Conservation (phyloP, 1,284 basidiomycete species). For the Neonothopanus nambi region DNA sequence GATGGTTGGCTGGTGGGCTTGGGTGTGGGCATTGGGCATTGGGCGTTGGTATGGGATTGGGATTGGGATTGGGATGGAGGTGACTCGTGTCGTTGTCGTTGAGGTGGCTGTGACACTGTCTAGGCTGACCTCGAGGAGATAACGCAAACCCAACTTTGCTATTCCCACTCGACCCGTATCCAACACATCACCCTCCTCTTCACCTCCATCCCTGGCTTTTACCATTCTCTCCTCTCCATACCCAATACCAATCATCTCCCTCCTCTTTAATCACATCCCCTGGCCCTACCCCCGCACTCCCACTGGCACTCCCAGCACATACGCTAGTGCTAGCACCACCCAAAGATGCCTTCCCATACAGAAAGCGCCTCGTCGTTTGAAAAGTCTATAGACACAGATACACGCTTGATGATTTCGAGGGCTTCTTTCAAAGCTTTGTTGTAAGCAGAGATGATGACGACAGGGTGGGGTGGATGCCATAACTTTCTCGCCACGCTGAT, state of each 20-base stretch:
- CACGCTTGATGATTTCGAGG: constrained; percentile 82
- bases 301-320: too few species aligned
- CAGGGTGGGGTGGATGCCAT: constrained; percentile 88
- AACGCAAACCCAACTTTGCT: neutral
- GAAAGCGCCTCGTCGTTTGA: constrained; percentile 74
- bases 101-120: neutral
- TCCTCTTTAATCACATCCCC: too few species aligned
- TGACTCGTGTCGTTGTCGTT: neutral
- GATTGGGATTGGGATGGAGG: neutral
- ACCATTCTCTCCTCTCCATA: neutral
- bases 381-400: constrained; percentile 91
- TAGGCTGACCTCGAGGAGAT: neutral
- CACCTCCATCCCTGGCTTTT: too few species aligned
- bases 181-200: constrained; percentile 7
- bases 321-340: too few species aligned
- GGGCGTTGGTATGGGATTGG: too few species aligned
- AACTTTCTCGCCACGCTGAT: constrained; percentile 76
- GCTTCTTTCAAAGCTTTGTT: constrained; percentile 94
- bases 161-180: constrained; percentile 7
- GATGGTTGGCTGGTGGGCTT: too few species aligned
- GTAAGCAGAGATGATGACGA: constrained; percentile 98
- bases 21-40: too few species aligned
- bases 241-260: neutral
- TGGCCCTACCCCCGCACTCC: neutral
- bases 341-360: constrained; percentile 25